A percentile compares a stretch with the other conserved stretches of the same genome.
These are phyloP conservation scores for Trichoderma sp. DNA, from an alignment of 2,329 filamentous ascomycete species.

Conservation along the genomic window DNA sequence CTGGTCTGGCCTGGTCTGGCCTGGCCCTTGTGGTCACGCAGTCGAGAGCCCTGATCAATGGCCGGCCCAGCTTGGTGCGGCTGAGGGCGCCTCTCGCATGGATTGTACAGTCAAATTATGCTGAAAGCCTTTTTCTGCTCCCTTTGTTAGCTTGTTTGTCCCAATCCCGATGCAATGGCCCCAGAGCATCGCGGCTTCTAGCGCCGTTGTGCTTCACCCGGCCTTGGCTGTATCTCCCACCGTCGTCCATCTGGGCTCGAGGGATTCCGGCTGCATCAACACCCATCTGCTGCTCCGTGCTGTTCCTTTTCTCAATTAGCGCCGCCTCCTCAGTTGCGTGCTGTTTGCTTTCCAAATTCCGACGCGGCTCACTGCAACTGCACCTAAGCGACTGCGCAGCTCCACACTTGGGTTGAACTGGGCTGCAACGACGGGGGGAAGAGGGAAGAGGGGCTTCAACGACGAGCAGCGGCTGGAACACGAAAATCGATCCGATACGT, in stretches of 20 bases:
- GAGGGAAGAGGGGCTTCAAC: slow-evolving; percentile 16
- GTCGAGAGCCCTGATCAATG: slow-evolving; percentile 6
- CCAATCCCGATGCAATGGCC: background rate
- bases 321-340: background rate
- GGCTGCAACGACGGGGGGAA: slow-evolving; percentile 22
- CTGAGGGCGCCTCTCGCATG: slow-evolving; percentile 5
- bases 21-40: slow-evolving; percentile 2
- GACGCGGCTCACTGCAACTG: slow-evolving; percentile 10
- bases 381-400: slow-evolving; percentile 20
- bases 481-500: slow-evolving; percentile 17
- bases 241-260: background rate
- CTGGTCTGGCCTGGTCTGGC: background rate
- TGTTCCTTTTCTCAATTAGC: background rate
- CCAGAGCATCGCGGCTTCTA: background rate
- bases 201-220: slow-evolving; percentile 9
- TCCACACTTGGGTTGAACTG: slow-evolving; percentile 27
- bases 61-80: background rate
- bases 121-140: background rate
- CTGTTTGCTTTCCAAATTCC: background rate
- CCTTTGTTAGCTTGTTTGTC: background rate
- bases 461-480: slow-evolving; percentile 20
- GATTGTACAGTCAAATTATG: background rate
- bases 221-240: background rate
- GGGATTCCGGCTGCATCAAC: background rate
- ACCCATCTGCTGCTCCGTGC: background rate